Conservation (phyloP, 2,329 filamentous ascomycete species). For the Davidsoniella neocaledoniae region DNA sequence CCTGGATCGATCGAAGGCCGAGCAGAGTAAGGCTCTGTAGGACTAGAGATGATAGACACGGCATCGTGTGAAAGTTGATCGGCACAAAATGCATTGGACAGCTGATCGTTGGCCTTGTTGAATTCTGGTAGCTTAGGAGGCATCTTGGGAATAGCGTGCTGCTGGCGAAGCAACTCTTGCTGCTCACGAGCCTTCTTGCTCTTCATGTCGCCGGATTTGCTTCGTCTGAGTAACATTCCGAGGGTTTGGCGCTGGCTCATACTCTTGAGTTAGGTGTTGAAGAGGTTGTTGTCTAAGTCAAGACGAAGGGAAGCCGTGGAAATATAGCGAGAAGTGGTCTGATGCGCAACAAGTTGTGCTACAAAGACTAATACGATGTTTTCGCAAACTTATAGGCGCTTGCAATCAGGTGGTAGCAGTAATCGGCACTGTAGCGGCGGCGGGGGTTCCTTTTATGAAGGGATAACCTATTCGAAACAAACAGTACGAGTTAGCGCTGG, state of each 20-base stretch:
- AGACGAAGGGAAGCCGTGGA: not conserved
- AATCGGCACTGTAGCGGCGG: not conserved
- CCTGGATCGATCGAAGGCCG: slow-evolving; percentile 38
- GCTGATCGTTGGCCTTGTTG: slow-evolving; percentile 29
- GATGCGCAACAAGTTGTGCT: too few relatives aligned
- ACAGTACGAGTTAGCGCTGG: too few relatives aligned
- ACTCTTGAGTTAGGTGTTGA: not conserved
- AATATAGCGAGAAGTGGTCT: not conserved
- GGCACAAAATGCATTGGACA: slow-evolving; percentile 27
- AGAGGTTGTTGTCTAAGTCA: not conserved
- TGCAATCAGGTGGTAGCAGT: not conserved
- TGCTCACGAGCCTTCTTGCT: slow-evolving; percentile 45
- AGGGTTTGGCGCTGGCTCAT: slow-evolving; percentile 29
- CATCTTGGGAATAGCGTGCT: slow-evolving; percentile 28
- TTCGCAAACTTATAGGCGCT: slow-evolving; percentile 2
- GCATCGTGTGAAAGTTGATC: slow-evolving; percentile 45
- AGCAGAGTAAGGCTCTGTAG: slow-evolving; percentile 22
- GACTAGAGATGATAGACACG: slow-evolving; percentile 39
- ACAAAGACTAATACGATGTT: not conserved
- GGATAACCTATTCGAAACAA: too few relatives aligned
- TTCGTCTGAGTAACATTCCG: slow-evolving; percentile 47
- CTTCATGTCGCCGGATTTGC: slow-evolving; percentile 50
- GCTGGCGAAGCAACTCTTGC: slow-evolving; percentile 31
- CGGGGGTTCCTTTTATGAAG: too few relatives aligned
- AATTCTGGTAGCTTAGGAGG: slow-evolving; percentile 37